Base-by-base conservation (phyloP, 106 monocot species). In the Allium fistulosum region DNA sequence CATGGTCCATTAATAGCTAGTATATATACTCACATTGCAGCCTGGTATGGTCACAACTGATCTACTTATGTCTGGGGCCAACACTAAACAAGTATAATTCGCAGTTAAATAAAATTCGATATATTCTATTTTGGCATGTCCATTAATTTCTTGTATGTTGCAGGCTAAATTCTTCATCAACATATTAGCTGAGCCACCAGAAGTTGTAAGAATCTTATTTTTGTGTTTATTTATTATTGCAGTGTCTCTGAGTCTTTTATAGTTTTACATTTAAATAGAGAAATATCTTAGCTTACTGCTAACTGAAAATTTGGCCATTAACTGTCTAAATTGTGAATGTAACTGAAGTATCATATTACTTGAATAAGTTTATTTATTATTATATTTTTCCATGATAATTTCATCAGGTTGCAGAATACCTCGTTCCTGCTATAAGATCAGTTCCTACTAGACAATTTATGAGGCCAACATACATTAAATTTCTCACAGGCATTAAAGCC, bases 81-180 rank as follows among this genome's bases (percentile, higher is more conserved):
- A 66, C 57, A 92, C 97, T 50, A 97, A 97, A 77, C 97, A 97
- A 72, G 96, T 97, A 82, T 14, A 51, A 8, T 11, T 37, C 16
- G 7, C 49, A 11, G 65, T 16, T 16, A 56, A 46, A 68, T 68
- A 11, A 37, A 37, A 37, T 37, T 37, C 1, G 37, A 37, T 37
- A 5, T 37, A 37, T 37, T 37, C 37, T 37, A 37, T 37, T 5
- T 37, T 37, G 5, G 37, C 37, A 37, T 37, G 37, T 67, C 16
- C 67, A 68, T 68, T 68, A 22, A 37, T 61, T 17, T 6, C 59
- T 8, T 55, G 13, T 15, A 55, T 12, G 2, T 70, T 86, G 17
- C 80, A 97, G 97, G 84, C 92, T 68, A 97, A 97, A 69, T 97
- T 97, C 68, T 97, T 97, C 74, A 97, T 97, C 82, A 97, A 97